Evolutionary conservation across 2,329 filamentous ascomycete genomes (phyloP).

Genomic region (Penicillium digitatum): DNA sequence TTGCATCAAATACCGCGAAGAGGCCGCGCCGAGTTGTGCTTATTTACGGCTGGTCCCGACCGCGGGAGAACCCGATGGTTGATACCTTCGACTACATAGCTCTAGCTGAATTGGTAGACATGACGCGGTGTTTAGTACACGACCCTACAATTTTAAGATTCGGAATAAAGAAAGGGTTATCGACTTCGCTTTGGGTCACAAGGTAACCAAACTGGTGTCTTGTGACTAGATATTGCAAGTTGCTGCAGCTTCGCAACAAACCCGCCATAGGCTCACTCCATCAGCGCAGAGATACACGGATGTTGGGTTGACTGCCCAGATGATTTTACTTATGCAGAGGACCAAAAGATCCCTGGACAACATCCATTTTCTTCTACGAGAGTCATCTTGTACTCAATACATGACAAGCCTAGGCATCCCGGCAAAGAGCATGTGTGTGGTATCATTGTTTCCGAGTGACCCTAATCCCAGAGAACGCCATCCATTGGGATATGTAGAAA

Average conservation of each 20-base stretch:
- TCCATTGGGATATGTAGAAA: slow-evolving; percentile 20
- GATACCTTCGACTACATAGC: not conserved
- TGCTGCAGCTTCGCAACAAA: not conserved
- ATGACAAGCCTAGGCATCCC: not conserved
- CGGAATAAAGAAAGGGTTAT: not conserved
- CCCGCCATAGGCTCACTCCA: not conserved
- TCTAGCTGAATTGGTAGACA: not conserved
- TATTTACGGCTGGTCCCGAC: not conserved
- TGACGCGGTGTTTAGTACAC: not conserved
- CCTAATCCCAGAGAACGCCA: slow-evolving; percentile 15
- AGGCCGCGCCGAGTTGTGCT: not conserved
- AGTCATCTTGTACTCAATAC: not conserved
- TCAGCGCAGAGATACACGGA: not conserved
- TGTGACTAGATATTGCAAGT: not conserved
- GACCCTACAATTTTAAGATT: not conserved
- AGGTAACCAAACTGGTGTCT: not conserved
- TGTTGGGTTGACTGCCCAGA: not conserved
- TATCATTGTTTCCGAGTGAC: slow-evolving; percentile 5
- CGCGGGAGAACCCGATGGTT: too few species aligned
- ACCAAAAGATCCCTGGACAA: not conserved
- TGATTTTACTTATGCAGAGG: not conserved
- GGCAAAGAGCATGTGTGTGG: not conserved
- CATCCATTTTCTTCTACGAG: not conserved
- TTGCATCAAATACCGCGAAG: not conserved
- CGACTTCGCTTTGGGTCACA: not conserved